Percentiles rank a stretch among this genome's conserved stretches.
Conservation (phyloP, 148 eudicot genomes). For the Dysphania ambrosioides region DNA sequence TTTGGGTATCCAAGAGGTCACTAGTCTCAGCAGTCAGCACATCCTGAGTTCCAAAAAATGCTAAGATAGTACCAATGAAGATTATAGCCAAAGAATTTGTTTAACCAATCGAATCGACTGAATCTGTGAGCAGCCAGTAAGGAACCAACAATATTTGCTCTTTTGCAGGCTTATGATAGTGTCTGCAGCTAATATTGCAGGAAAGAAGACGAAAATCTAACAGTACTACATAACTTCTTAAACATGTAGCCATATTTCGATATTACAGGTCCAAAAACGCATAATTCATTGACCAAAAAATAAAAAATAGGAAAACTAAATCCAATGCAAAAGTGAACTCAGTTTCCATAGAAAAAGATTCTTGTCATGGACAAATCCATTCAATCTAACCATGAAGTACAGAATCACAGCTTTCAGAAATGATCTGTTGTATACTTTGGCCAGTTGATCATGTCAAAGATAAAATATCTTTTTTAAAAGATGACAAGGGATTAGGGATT, state of each 20-base stretch:
- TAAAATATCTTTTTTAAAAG: too few species aligned
- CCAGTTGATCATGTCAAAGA: not conserved
- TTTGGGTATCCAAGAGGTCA: not conserved
- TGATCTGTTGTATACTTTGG: not conserved
- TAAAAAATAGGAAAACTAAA: not conserved
- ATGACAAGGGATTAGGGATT: too few species aligned
- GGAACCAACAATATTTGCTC: not conserved
- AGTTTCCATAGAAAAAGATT: not conserved
- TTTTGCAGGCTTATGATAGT: not conserved
- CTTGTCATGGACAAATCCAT: not conserved
- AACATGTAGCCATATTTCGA: not conserved
- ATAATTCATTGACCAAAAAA: not conserved
- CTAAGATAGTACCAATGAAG: not conserved
- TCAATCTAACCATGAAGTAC: not conserved
- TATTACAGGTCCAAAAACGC: not conserved
- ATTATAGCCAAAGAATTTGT: not conserved
- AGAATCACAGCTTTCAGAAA: not conserved
- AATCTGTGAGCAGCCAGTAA: not conserved
- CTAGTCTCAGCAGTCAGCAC: not conserved
- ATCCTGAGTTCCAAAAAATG: not conserved
- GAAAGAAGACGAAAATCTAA: not conserved
- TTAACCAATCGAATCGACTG: not conserved
- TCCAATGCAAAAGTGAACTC: not conserved
- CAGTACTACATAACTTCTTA: too few species aligned
- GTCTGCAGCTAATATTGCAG: not conserved